Conservation (phyloP, 305 asterid genomes). For the Fraxinus greggii region DNA sequence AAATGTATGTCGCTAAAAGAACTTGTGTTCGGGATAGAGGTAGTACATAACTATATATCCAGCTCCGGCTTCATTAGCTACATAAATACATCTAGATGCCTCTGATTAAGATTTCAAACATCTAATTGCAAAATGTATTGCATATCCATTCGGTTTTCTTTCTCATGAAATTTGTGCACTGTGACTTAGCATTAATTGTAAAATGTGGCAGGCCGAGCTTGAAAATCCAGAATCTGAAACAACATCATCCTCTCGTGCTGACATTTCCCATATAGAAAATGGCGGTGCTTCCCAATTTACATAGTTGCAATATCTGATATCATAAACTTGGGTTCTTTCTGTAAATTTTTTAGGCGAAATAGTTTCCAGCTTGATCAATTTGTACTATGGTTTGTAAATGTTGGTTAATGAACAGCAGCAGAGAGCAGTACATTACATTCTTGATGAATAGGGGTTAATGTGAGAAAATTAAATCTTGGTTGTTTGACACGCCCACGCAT, state of each 20-base stretch:
- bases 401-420: background rate
- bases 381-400: background rate
- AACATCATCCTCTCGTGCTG: constrained; percentile 27
- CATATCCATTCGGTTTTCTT: background rate
- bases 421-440: background rate
- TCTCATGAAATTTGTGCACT: background rate
- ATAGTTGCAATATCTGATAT: constrained; percentile 24
- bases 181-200: background rate
- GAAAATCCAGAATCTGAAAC: constrained; percentile 38
- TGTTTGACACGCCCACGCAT: background rate
- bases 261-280: constrained; percentile 34
- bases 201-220: constrained; percentile 63
- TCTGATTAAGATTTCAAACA: background rate
- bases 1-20: background rate
- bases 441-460: background rate
- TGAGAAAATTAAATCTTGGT: background rate
- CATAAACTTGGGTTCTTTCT: background rate
- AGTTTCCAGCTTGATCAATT: background rate
- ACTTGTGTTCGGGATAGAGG: background rate
- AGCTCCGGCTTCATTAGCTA: background rate
- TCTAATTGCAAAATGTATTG: background rate
- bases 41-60: background rate
- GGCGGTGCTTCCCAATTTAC: constrained; percentile 34
- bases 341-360: background rate
- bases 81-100: background rate